Percentiles rank a stretch among this genome's conserved stretches.
phyloP scores from a whole-genome alignment of 345 rosid species.

The Hibiscus tridactylites region DNA sequence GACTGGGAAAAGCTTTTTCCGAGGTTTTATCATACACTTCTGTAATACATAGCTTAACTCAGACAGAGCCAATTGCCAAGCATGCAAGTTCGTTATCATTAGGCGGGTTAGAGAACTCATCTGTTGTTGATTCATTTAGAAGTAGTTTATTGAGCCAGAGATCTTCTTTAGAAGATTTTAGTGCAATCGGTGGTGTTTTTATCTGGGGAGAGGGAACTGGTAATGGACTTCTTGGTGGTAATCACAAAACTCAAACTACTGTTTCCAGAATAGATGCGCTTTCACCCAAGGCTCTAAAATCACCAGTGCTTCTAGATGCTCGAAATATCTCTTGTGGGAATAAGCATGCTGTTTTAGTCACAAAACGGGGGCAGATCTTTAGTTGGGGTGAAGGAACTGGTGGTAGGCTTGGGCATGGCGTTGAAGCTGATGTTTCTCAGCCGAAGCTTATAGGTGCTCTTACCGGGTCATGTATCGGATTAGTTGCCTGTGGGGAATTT shows the following conservation, averaged over 20 bases:
- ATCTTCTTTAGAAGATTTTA: neutral
- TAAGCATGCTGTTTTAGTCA: constrained; percentile 8
- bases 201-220: constrained; percentile 3
- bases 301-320: constrained; percentile 1
- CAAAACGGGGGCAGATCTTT: constrained; percentile 13
- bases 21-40: constrained; percentile 46
- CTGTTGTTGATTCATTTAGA: constrained; percentile 1
- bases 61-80: constrained; percentile 30
- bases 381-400: constrained; percentile 6
- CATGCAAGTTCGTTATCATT: constrained; percentile 21
- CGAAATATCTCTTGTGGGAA: constrained; percentile 1
- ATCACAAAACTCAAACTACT: neutral
- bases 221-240: neutral
- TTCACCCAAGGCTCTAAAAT: constrained; percentile 3
- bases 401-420: neutral
- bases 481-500: constrained; percentile 64
- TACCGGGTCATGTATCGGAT: constrained; percentile 36
- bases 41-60: constrained; percentile 33
- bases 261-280: neutral
- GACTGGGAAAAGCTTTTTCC: constrained; percentile 49
- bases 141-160: neutral
- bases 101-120: constrained; percentile 28
- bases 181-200: constrained; percentile 1
- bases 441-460: constrained; percentile 53
- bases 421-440: constrained; percentile 38